A percentile compares a stretch with the other conserved stretches of the same genome.
These are phyloP conservation scores for Geranium incanum DNA, from an alignment of 441 rosid species.

Conservation along the genomic window DNA sequence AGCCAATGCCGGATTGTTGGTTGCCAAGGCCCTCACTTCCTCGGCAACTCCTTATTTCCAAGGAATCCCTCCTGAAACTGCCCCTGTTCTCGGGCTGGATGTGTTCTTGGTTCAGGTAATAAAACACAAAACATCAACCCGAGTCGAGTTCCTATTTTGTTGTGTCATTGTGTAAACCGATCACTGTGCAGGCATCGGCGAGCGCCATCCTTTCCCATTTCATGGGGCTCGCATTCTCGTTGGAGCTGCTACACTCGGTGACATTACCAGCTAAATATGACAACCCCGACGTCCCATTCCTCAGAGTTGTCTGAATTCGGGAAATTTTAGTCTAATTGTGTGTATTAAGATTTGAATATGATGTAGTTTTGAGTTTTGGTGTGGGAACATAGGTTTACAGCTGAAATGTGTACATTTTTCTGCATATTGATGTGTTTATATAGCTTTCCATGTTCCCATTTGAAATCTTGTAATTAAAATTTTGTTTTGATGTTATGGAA, in stretches of 20 bases:
- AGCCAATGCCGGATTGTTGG: slow-evolving; percentile 82
- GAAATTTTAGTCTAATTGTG: too few species aligned
- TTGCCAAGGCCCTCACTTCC: slow-evolving; percentile 86
- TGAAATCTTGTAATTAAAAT: too few species aligned
- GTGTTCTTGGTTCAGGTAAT: slow-evolving; percentile 93
- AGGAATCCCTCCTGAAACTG: slow-evolving; percentile 64
- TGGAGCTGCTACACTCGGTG: slow-evolving; percentile 83
- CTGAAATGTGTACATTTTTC: too few species aligned
- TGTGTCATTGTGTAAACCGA: neutral
- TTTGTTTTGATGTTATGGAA: too few species aligned
- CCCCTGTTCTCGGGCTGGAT: slow-evolving; percentile 85
- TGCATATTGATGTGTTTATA: too few species aligned
- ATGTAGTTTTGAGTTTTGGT: too few species aligned
- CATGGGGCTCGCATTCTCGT: slow-evolving; percentile 74
- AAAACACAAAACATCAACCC: neutral
- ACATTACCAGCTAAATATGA: slow-evolving; percentile 53
- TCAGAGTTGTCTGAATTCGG: slow-evolving; percentile 39
- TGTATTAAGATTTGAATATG: too few species aligned
- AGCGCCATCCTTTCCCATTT: slow-evolving; percentile 92
- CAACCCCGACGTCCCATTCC: slow-evolving; percentile 25
- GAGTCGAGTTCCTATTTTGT: neutral
- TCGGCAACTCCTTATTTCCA: slow-evolving; percentile 80
- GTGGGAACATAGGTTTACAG: too few species aligned
- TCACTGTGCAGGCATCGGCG: slow-evolving; percentile 72
- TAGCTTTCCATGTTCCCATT: too few species aligned